Percentiles rank a stretch among this genome's conserved stretches.
Evolutionary conservation across 2,329 filamentous ascomycete genomes (phyloP).

Genomic region (Taxawa tesnikishii): DNA sequence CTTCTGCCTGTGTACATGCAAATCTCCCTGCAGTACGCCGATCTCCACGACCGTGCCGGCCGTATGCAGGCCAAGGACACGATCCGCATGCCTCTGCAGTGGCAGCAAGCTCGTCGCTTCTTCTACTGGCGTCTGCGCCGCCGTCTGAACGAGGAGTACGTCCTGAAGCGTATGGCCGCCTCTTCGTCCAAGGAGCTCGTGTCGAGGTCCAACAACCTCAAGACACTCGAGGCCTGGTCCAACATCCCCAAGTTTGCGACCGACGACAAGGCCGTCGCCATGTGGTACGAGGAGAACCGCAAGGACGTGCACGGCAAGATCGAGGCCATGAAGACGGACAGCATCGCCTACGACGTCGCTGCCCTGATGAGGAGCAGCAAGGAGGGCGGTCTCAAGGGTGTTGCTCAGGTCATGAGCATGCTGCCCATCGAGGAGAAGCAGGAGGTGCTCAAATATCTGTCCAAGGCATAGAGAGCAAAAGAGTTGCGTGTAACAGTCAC

Average conservation of each 20-base stretch:
- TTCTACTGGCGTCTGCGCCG: conserved; percentile 99
- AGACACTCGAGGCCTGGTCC: conserved; percentile 72
- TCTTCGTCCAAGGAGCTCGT: conserved; percentile 27
- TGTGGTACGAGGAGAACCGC: conserved; percentile 94
- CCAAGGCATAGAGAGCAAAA: conserved; percentile 28
- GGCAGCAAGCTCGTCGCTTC: conserved; percentile 85
- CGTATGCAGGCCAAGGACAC: conserved; percentile 97
- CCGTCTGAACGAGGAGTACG: conserved; percentile 92
- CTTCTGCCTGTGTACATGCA: conserved; percentile 89
- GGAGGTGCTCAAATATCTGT: conserved; percentile 52
- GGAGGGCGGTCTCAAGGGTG: conserved; percentile 66
- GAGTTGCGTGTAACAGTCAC: too few species aligned
- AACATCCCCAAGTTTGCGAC: conserved; percentile 63
- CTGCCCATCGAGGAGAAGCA: conserved; percentile 84
- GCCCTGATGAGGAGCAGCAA: conserved; percentile 54
- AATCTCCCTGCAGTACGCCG: conserved; percentile 92
- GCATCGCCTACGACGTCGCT: conserved; percentile 57
- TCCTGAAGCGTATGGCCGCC: conserved; percentile 72
- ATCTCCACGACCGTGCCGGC: conserved; percentile 90
- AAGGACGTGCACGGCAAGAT: conserved; percentile 74
- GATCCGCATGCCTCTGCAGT: conserved; percentile 72
- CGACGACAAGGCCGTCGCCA: conserved; percentile 71
- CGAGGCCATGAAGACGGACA: conserved; percentile 68
- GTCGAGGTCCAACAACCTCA: conserved; percentile 43
- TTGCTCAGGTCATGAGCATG: conserved; percentile 73